Evolutionary conservation across 1,139 yeast species (phyloP), one percentile per base, ranked within the genome.

Genomic region (Kluyveromyces sp.): DNA sequence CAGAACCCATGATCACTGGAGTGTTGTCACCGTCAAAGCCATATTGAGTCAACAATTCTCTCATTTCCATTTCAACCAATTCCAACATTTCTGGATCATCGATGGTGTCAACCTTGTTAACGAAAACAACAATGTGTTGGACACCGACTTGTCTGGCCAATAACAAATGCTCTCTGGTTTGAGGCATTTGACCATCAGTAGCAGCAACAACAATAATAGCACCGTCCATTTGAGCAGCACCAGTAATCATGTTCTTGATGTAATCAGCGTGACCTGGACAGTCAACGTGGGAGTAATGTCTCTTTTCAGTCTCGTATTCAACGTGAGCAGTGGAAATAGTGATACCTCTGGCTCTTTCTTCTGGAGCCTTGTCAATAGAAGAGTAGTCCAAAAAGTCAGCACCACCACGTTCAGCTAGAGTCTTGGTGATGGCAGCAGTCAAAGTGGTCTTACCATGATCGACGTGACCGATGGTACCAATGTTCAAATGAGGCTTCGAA

Each of bases 221-320:
- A 77, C 97, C 97, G 70, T 92, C 98, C 97, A 90, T 90, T 71
- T 92, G 96, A 61, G 97, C 96, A 62, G 97, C 97, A 82, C 97
- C 97, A 58, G 97, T 88, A 71, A 92, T 92, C 97, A 92, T 92
- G 71, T 90, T 90, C 77, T 92, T 92, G 72, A 92, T 92, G 72
- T 90, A 92, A 78, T 92, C 97, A 55, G 95, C 95, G 79, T 92
- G 98, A 62, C 98, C 98, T 51, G 97, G 97, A 76, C 94, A 86
- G 74, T 90, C 97, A 58, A 89, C 96, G 69, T 90, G 97, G 55
- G 97, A 89, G 67, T 88, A 88, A 72, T 89, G 97, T 72, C 96
- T 85, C 67, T 83, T 84, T 33, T 74, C 89, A 51, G 97, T 89
- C 70, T 86, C 90, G 71, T 89, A 89, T 73, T 89, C 97, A 61